Percentiles rank a stretch among this genome's conserved stretches.
Evolutionary conservation across 2,329 filamentous ascomycete genomes (phyloP).

Genomic region (Colletotrichum sidae): DNA sequence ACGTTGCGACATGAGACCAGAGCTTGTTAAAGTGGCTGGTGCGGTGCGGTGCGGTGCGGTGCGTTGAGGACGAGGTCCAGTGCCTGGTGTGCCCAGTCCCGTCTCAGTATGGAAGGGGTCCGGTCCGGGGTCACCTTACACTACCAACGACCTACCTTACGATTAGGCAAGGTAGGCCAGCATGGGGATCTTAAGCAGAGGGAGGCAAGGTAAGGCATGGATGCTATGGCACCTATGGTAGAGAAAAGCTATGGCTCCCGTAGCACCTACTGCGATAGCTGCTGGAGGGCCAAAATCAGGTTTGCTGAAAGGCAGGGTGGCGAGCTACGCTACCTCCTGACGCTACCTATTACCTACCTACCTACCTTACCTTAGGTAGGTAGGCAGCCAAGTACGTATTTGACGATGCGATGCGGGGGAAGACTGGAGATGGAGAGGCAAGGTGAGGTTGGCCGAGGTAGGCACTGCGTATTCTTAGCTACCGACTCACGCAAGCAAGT

Average conservation of each 20-base stretch:
- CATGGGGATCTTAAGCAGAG: too few species aligned
- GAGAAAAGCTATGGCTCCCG: slow-evolving; percentile 3
- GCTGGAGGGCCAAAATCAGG: too few species aligned
- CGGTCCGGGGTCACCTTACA: slow-evolving; percentile 19
- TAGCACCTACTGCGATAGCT: neutral
- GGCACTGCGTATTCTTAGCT: too few species aligned
- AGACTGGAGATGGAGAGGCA: neutral
- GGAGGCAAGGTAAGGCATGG: too few species aligned
- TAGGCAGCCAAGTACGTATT: neutral
- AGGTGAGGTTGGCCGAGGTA: too few species aligned
- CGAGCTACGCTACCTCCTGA: slow-evolving; percentile 12
- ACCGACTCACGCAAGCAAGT: too few species aligned
- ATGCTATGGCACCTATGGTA: neutral
- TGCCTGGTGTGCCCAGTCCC: too few species aligned
- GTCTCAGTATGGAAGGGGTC: slow-evolving; percentile 21
- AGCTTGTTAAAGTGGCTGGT: slow-evolving; percentile 39
- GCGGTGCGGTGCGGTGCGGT: slow-evolving; percentile 19
- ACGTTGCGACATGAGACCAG: slow-evolving; percentile 39
- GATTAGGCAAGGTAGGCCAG: slow-evolving; percentile 3
- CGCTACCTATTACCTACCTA: too few species aligned
- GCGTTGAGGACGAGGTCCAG: too few species aligned
- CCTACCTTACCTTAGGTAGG: too few species aligned
- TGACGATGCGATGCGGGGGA: slow-evolving; percentile 1
- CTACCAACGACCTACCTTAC: neutral
- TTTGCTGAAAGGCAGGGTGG: slow-evolving; percentile 15